Base-by-base conservation (phyloP, 208 protist genomes). In the Herpetomonas muscarum region DNA sequence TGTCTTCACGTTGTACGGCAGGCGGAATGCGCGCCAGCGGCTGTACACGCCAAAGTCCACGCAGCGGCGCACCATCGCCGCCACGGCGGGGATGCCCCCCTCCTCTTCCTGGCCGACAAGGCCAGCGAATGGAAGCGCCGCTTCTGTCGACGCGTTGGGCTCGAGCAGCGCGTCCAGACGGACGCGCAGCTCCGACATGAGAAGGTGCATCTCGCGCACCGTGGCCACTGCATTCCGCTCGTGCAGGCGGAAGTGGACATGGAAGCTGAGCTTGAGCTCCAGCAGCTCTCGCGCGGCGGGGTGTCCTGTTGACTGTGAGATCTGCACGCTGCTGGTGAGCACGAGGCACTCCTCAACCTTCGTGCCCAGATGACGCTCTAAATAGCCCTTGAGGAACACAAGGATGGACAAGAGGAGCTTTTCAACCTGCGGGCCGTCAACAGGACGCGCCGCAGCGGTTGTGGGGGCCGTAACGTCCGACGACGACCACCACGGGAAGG, bases 21-120 rank as follows among this genome's bases (percentile, higher is more conserved):
- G 71, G 10, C 87, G 80, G 53, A 94, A 92, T 5, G 87, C 81
- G 9, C 87, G 81, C 81, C 83, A 94, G 1, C 87, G 78, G 1
- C 79, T 74, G 73, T 94, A 94, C 26, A 94, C 87, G n/a, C 79
- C 74, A 57, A 89, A 87, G 69, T 94, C 87, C 19, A 93, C 76
- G 36, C 73, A 90, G 29, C 56, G 46, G 17, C 65, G 69, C 37
- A 92, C 32, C 55, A 79, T 51, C 9, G 30, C 22, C 28, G 48
- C 52, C n/a, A 17, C 36, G 29, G 9, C 25, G 28, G 28, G 21
- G 0, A 63, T 37, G 22, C 30, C 17, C 26, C 49, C 55, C 25
- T 22, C 47, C 21, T 3, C 22, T 10, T 42, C 60, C 24, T n/a
- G n/a, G n/a, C n/a, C n/a, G n/a, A 39, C 54, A 15, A 36, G 48